A percentile compares a stretch with the other conserved stretches of the same genome.
phyloP scores from a whole-genome alignment of 1,284 basidiomycete genomes.

The Cutaneotrichosporon sp. region DNA sequence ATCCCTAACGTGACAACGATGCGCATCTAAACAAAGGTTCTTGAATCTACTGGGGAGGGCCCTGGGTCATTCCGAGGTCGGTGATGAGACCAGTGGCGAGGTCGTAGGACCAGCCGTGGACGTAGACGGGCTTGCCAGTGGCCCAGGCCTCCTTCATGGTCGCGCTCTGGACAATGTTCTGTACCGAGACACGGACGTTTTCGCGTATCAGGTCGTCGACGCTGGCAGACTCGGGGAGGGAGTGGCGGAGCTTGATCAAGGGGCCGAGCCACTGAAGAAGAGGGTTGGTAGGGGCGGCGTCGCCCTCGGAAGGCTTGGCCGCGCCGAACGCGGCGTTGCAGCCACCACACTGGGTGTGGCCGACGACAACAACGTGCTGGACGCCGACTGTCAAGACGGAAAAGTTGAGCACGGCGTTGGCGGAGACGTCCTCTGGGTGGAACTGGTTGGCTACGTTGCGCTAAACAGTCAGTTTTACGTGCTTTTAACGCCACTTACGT shows the following conservation, averaged over 20 bases:
- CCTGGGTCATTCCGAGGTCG: conserved; percentile 57
- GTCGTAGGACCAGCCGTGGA: conserved; percentile 82
- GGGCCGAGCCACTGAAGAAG: conserved; percentile 69
- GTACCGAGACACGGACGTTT: conserved; percentile 72
- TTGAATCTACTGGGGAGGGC: conserved; percentile 8
- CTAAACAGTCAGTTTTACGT: conserved; percentile 13
- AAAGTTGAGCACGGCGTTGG: conserved; percentile 71
- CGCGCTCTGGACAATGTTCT: conserved; percentile 57
- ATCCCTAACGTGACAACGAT: too few relatives aligned
- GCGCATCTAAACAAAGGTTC: too few relatives aligned
- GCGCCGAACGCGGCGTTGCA: conserved; percentile 56
- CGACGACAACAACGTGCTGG: conserved; percentile 75
- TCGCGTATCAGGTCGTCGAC: conserved; percentile 61
- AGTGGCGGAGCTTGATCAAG: conserved; percentile 57
- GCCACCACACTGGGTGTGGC: conserved; percentile 76
- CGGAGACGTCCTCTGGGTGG: conserved; percentile 41
- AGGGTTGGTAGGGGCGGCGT: conserved; percentile 48
- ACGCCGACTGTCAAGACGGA: conserved; percentile 73
- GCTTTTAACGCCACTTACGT: conserved; percentile 37
- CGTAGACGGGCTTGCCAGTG: conserved; percentile 57
- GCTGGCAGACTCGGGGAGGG: conserved; percentile 51
- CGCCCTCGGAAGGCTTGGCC: conserved; percentile 3
- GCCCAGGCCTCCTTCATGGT: conserved; percentile 69
- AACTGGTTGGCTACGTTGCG: conserved; percentile 59
- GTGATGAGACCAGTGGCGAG: conserved; percentile 62